phyloP scores from a whole-genome alignment of 495 filamentous ascomycete species.

The Neurospora sp. region DNA sequence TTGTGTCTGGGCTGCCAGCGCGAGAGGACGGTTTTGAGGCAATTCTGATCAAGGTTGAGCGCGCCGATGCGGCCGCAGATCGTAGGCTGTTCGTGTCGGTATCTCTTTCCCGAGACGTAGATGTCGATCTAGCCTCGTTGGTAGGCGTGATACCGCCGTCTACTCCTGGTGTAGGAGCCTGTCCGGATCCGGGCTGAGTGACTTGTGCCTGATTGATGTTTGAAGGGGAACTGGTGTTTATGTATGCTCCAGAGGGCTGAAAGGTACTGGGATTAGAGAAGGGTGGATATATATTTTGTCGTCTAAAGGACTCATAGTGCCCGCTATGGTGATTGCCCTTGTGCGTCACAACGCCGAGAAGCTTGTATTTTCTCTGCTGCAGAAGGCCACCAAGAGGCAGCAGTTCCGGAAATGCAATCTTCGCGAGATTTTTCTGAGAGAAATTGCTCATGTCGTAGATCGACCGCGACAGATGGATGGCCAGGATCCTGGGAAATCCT shows the following conservation, averaged over 20 bases:
- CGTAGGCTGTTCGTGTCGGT: constrained; percentile 29
- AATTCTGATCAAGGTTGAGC: constrained; percentile 30
- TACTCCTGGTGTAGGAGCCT: constrained; percentile 12
- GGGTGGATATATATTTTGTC: constrained; percentile 63
- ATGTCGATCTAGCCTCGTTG: constrained; percentile 27
- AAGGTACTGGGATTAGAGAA: constrained; percentile 76
- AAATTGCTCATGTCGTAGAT: constrained; percentile 66
- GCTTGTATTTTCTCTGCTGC: constrained; percentile 66
- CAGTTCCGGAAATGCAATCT: constrained; percentile 80
- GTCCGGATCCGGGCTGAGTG: constrained; percentile 28
- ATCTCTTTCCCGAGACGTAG: constrained; percentile 13
- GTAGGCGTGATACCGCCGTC: constrained; percentile 21
- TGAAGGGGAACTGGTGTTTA: background rate
- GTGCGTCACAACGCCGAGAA: constrained; percentile 83
- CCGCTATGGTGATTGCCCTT: constrained; percentile 94
- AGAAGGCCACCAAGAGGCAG: constrained; percentile 73
- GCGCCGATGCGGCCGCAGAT: constrained; percentile 34
- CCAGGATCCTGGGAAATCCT: constrained; percentile 75
- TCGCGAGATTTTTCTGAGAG: constrained; percentile 88
- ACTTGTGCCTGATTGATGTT: constrained; percentile 22
- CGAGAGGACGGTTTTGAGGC: constrained; percentile 15
- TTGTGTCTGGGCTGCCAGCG: constrained; percentile 5
- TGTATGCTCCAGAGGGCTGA: constrained; percentile 58
- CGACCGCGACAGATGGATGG: constrained; percentile 85
- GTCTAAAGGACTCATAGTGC: constrained; percentile 92